Conservation (phyloP, 495 filamentous ascomycete species). For the Lasiosphaeria miniovina region DNA sequence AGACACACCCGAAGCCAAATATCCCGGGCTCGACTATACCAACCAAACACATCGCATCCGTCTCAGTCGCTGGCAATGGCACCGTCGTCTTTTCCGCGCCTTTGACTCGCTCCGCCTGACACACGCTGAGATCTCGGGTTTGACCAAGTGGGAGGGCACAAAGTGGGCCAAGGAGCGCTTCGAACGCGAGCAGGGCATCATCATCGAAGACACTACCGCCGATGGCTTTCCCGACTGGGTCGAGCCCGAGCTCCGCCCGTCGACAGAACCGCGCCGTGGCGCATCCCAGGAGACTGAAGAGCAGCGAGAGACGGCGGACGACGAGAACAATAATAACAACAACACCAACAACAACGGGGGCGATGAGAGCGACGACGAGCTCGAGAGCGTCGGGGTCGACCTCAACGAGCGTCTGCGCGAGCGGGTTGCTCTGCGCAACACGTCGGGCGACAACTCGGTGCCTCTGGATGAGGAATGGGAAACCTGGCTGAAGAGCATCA, state of each 20-base stretch:
- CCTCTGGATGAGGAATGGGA: constrained; percentile 79
- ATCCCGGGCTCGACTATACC: constrained; percentile 87
- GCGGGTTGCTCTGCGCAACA: constrained; percentile 58
- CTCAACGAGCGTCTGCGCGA: constrained; percentile 71
- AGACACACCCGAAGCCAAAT: constrained; percentile 82
- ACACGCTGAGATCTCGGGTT: constrained; percentile 64
- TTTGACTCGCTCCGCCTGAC: constrained; percentile 81
- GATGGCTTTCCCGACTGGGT: constrained; percentile 58
- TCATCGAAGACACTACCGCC: constrained; percentile 75
- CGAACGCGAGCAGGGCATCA: constrained; percentile 71
- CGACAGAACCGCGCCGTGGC: constrained; percentile 10
- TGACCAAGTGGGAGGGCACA: constrained; percentile 94
- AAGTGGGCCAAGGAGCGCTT: constrained; percentile 83
- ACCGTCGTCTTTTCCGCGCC: constrained; percentile 74
- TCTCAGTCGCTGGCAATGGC: constrained; percentile 75
- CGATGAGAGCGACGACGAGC: constrained; percentile 61
- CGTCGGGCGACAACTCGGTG: constrained; percentile 57
- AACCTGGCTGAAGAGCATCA: constrained; percentile 79
- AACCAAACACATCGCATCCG: constrained; percentile 77
- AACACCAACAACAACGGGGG: constrained; percentile 23
- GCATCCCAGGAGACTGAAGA: constrained; percentile 16
- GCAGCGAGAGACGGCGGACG: constrained; percentile 30
- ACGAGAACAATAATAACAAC: constrained; percentile 7
- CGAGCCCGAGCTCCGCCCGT: constrained; percentile 43
- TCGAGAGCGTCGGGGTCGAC: constrained; percentile 68